Conservation (phyloP, 202 grass and related monocot genomes). For the Panicum hallii region DNA sequence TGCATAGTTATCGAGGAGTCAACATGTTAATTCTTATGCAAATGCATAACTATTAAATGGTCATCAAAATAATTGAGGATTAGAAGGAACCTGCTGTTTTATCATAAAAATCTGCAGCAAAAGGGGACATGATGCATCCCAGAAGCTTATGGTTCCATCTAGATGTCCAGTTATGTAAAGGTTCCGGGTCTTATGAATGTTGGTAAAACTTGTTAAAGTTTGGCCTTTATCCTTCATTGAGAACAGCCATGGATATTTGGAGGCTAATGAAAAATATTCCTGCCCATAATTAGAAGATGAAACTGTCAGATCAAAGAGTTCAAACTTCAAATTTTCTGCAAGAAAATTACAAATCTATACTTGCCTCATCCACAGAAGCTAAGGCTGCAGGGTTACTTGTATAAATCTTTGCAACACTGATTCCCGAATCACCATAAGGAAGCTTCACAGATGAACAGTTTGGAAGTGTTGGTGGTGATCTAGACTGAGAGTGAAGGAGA, state of each 20-base stretch:
- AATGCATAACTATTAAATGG: conserved; percentile 32
- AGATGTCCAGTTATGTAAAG: conserved; percentile 88
- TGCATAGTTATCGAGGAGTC: conserved; percentile 43
- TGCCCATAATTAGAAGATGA: conserved; percentile 41
- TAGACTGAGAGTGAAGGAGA: conserved; percentile 79
- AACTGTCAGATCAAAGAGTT: conserved; percentile 32
- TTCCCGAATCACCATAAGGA: conserved; percentile 72
- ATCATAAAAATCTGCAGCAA: conserved; percentile 73
- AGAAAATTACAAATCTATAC: conserved; percentile 50
- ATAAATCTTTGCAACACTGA: conserved; percentile 72
- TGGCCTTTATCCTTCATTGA: conserved; percentile 81
- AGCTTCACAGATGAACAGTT: conserved; percentile 68
- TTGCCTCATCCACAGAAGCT: conserved; percentile 67
- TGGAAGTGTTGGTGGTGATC: conserved; percentile 73
- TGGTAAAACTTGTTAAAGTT: conserved; percentile 48
- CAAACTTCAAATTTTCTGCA: conserved; percentile 40
- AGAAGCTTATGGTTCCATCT: conserved; percentile 93
- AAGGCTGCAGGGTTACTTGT: conserved; percentile 50
- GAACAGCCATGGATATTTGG: conserved; percentile 75
- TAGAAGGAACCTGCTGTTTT: conserved; percentile 75
- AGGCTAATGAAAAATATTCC: conserved; percentile 67
- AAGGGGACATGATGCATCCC: conserved; percentile 92
- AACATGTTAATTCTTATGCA: conserved; percentile 31
- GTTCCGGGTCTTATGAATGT: conserved; percentile 75
- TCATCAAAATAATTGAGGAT: conserved; percentile 29